Percentiles rank a stretch among this genome's conserved stretches.
Evolutionary conservation across 495 filamentous ascomycete genomes (phyloP).

Genomic region (Hypoxylon cercidicola): DNA sequence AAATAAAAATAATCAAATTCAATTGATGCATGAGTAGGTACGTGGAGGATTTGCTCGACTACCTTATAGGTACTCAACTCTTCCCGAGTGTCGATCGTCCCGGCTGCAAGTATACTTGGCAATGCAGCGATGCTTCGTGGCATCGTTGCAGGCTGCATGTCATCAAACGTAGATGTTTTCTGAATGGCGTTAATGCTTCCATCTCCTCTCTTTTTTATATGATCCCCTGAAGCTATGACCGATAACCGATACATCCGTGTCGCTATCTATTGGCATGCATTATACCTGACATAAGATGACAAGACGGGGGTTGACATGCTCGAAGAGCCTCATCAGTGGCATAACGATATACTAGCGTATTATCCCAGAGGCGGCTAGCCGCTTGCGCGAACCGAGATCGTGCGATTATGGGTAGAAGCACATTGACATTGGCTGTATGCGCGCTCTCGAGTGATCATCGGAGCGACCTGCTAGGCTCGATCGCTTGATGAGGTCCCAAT

Average conservation of each 20-base stretch:
- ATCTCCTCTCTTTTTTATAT: constrained; percentile 20
- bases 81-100: constrained; percentile 36
- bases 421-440: too few species aligned
- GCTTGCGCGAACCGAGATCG: constrained; percentile 1
- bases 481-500: constrained; percentile 22
- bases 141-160: constrained; percentile 40
- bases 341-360: background rate
- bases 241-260: too few species aligned
- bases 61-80: background rate
- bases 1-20: background rate
- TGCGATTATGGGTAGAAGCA: background rate
- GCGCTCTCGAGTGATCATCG: constrained; percentile 18
- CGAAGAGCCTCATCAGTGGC: constrained; percentile 38
- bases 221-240: constrained; percentile 2
- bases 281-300: constrained; percentile 23
- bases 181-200: constrained; percentile 37
- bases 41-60: constrained; percentile 20
- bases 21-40: background rate
- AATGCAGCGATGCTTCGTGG: constrained; percentile 35
- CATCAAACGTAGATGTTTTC: constrained; percentile 26
- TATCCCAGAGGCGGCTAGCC: background rate
- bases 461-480: constrained; percentile 28
- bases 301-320: constrained; percentile 17
- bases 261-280: background rate
- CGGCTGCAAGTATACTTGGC: constrained; percentile 35